Evolutionary conservation across 345 rosid species (phyloP).

Genomic region (Populus tremula): DNA sequence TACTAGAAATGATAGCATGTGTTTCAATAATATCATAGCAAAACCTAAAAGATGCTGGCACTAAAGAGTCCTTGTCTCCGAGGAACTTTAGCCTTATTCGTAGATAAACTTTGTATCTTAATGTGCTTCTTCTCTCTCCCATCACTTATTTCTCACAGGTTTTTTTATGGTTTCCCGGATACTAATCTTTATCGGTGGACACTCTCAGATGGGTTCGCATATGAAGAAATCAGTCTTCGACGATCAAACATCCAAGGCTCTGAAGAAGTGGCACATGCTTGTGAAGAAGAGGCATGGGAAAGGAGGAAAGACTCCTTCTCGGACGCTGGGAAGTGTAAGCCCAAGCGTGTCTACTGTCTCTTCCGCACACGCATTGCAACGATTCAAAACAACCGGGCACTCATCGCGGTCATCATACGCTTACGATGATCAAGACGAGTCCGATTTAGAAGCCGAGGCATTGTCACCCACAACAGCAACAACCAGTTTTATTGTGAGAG

Average conservation of each 20-base stretch:
- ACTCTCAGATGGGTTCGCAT: constrained; percentile 72
- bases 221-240: constrained; percentile 93
- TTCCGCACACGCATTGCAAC: constrained; percentile 47
- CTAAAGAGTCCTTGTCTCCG: not conserved
- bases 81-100: not conserved
- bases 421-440: constrained; percentile 49
- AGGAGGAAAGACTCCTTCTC: constrained; percentile 48
- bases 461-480: constrained; percentile 44
- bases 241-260: constrained; percentile 87
- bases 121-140: not conserved
- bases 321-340: constrained; percentile 48
- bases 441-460: constrained; percentile 63
- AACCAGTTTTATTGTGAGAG: constrained; percentile 33
- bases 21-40: not conserved
- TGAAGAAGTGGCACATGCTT: constrained; percentile 85
- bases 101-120: not conserved
- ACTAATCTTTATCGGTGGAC: not conserved
- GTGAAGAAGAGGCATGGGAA: constrained; percentile 56
- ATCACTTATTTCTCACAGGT: not conserved
- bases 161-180: not conserved
- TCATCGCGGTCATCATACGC: constrained; percentile 36
- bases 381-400: constrained; percentile 82
- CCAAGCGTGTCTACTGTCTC: constrained; percentile 36
- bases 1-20: not conserved
- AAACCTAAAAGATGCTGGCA: not conserved